Evolutionary conservation across 805 yeast species (phyloP), one percentile per base, ranked within the genome.

Genomic region (Vanderwaltozyma tropicalis): DNA sequence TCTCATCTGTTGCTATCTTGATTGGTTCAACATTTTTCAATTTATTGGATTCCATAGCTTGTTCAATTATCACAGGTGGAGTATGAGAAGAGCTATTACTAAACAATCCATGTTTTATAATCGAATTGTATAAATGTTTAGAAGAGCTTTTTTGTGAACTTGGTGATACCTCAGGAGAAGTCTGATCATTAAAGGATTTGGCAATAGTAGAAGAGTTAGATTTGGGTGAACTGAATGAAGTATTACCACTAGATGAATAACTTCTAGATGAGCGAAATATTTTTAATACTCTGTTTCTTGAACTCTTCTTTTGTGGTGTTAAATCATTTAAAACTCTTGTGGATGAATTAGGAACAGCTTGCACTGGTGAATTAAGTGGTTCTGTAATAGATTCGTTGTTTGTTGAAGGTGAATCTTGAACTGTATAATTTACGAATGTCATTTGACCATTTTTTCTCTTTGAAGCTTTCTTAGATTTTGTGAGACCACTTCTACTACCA

Each of bases 391-490:
- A 17, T 9, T 29, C 24, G 10, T 35, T 27, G 14, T 35, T 29
- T 30, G 28, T 24, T 19, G 27, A 20, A 5, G 33, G 33, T 1
- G 39, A 43, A 26, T 56, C 60, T 31, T 56, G 59, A 8, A 57
- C 61, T 15, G 61, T 56, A 35, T 56, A 57, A 41, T 57, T 57
- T 8, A 57, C 62, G 38, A 57, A 57, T 5, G 55, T 60, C 59
- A 57, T 55, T 21, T 49, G 53, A 13, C 55, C 53, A 12, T 45
- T 41, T 26, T 42, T 49, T 29, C 41, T 46, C 36, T 42, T 43
- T 7, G 36, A 32, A 18, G 35, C 37, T 34, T 46, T 48, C 33
- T 47, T 44, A 1, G 48, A 37, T 20, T 47, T 49, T n/a, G 41
- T 49, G 11, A 41, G 28, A 16, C 43, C 44, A 12, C 39, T 10